Base-by-base conservation (phyloP, 305 asterid species). In the Fraxinus velutina region DNA sequence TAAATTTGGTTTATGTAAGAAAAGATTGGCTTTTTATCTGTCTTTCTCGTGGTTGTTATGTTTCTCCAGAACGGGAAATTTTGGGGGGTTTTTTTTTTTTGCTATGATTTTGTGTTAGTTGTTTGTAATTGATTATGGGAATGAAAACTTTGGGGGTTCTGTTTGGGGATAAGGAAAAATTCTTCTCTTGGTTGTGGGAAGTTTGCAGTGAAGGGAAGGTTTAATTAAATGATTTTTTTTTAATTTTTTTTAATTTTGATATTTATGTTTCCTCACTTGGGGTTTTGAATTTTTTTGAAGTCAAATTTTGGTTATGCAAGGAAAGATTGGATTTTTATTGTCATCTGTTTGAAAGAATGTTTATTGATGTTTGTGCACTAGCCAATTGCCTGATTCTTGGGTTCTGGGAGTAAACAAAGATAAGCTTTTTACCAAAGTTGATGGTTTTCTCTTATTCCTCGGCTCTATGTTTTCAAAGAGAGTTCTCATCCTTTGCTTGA, bases 61-160 rank as follows among this genome's bases (percentile, higher is more conserved):
- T 15, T 15, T n/a, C 21, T 15, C 19, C 2, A 4, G 15, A 66
- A 77, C 75, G 75, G 29, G 2, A 55, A 29, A 17, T 30, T 34
- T 60, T 64, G 13, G 60, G 60, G 6, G 0, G 1, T 47, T 13
- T 44, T 44, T 47, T 12, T 42, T 9, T 42, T 42, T 42, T 7
- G 47, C 57, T 77, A n/a, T 55, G 50, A 57, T 82, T 77, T 75
- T 60, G 75, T 7, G 37, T 39, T 12, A 79, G 52, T 44, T 44
- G n/a, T 44, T 44, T 44, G 15, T 44, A 44, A 42, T 74, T 68
- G n/a, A 60, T 60, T 60, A 50, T 22, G 78, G 30, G 36, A n/a
- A 21, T 24, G 68, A 32, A 57, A 22, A 22, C 1, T 62, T 77
- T 21, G 30, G 62, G 24, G 81, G 8, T 55, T 55, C 68, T 19